A percentile compares a stretch with the other conserved stretches of the same genome.
Evolutionary conservation across 805 yeast genomes (phyloP).

Genomic region (Candida chilensis): DNA sequence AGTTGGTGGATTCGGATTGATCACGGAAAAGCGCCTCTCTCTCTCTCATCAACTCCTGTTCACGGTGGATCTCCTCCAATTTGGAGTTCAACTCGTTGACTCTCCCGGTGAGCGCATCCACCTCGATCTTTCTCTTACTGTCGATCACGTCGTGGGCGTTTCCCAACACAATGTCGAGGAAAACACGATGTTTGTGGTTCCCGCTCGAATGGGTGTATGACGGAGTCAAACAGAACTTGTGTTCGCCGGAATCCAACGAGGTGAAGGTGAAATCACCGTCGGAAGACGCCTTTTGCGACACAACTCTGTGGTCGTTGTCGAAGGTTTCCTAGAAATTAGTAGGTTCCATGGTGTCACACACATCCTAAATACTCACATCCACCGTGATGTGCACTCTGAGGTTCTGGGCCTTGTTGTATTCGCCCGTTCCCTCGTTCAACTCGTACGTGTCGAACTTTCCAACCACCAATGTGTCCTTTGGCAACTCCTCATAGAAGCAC

Average conservation of each 20-base stretch:
- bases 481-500: slow-evolving; percentile 80
- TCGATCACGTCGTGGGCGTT: slow-evolving; percentile 50
- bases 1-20: slow-evolving; percentile 67
- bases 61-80: slow-evolving; percentile 49
- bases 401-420: slow-evolving; percentile 43
- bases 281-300: slow-evolving; percentile 51
- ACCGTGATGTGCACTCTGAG: slow-evolving; percentile 61
- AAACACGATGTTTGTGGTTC: slow-evolving; percentile 51
- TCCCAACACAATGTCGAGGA: slow-evolving; percentile 67
- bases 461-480: slow-evolving; percentile 69
- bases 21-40: slow-evolving; percentile 74
- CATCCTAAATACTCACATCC: slow-evolving; percentile 30
- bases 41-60: slow-evolving; percentile 54
- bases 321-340: slow-evolving; percentile 47
- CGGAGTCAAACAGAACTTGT: slow-evolving; percentile 63
- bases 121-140: slow-evolving; percentile 45
- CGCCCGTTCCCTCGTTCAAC: slow-evolving; percentile 32
- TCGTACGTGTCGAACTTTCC: slow-evolving; percentile 69
- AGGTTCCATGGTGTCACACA: slow-evolving; percentile 1
- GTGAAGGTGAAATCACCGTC: slow-evolving; percentile 71
- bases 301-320: slow-evolving; percentile 75
- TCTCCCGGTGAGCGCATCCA: slow-evolving; percentile 43
- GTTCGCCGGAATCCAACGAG: slow-evolving; percentile 79
- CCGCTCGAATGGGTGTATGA: slow-evolving; percentile 34
- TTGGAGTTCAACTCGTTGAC: slow-evolving; percentile 49